phyloP scores from a whole-genome alignment of 2,329 filamentous ascomycete genomes.

The Chalaropsis thielavioides region DNA sequence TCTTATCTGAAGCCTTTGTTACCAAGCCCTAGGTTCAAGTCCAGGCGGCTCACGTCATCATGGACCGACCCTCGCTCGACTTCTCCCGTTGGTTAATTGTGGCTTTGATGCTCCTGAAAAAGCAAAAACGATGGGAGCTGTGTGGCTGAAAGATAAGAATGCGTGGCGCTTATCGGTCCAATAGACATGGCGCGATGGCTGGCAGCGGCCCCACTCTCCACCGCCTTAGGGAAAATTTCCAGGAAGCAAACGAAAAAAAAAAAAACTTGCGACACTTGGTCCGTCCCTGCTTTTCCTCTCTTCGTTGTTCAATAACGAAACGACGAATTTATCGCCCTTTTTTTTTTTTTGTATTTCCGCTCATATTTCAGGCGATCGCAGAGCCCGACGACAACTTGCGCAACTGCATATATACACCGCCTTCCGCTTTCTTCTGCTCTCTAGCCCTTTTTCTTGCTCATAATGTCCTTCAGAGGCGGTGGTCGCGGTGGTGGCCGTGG shows the following conservation, averaged over 20 bases:
- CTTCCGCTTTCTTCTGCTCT: background rate
- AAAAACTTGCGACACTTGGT: constrained; percentile 17
- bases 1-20: too few relatives aligned
- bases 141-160: constrained; percentile 8
- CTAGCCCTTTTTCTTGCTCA: constrained; percentile 9
- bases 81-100: background rate
- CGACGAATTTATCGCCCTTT: constrained; percentile 11
- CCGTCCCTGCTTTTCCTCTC: constrained; percentile 8
- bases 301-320: background rate
- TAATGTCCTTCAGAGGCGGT: constrained; percentile 30
- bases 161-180: constrained; percentile 16
- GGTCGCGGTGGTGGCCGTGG: constrained; percentile 25
- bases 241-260: constrained; percentile 8
- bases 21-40: too few relatives aligned
- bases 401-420: background rate
- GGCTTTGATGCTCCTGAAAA: background rate
- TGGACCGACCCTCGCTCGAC: background rate
- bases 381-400: background rate
- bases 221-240: constrained; percentile 16
- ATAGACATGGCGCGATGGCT: constrained; percentile 5
- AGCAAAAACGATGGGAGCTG: background rate
- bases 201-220: constrained; percentile 16
- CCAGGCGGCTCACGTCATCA: too few relatives aligned
- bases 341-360: background rate
- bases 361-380: background rate